Evolutionary conservation across 164 flowering plant genomes (phyloP), one percentile per base, ranked within the genome.

Genomic region (Cinnamomum micranthum): DNA sequence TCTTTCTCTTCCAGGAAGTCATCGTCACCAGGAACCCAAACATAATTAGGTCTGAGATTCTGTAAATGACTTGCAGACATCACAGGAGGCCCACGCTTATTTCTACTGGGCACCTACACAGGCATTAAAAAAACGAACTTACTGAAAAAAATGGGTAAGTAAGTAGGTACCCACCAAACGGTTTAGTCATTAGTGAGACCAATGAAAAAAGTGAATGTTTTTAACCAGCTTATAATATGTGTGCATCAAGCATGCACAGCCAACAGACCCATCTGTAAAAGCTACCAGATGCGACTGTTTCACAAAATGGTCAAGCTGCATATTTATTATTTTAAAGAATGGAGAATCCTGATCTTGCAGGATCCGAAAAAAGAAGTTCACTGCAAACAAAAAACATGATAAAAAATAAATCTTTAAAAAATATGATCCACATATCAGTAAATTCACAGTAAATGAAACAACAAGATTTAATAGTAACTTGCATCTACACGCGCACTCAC

Each of bases 1-100:
- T 89, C 92, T 14, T 35, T 22, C 80, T 87, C 69, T 76, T 89
- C 69, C 77, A 89, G 71, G 81, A 17, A 88, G 77, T 14, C 84
- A 1, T 85, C 12, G 6, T 69, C 75, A 74, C 75, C 76, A 24
- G 15, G 50, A 41, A 75, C 80, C 64, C 70, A 75, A 3, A 23
- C 63, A 58, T 51, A 69, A 74, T 19, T 19, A 70, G 73, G 60
- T 58, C 65, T 72, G 33, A 65, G 71, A 12, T 50, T 51, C 33
- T 14, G 62, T 19, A 60, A 4, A 72, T 64, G 6, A 19, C 52
- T 71, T 20, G 20, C 71, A 11, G 55, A 19, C 20, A 74, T 33
- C 15, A 27, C 70, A 17, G 22, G 50, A 2, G 17, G 68, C 35
- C 65, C 77, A 65, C n/a, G 71, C 28, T 66, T 66, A 10, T 63